A percentile compares a stretch with the other conserved stretches of the same genome.
Evolutionary conservation across 805 yeast species (phyloP).

Genomic region (Candida endomychidarum): DNA sequence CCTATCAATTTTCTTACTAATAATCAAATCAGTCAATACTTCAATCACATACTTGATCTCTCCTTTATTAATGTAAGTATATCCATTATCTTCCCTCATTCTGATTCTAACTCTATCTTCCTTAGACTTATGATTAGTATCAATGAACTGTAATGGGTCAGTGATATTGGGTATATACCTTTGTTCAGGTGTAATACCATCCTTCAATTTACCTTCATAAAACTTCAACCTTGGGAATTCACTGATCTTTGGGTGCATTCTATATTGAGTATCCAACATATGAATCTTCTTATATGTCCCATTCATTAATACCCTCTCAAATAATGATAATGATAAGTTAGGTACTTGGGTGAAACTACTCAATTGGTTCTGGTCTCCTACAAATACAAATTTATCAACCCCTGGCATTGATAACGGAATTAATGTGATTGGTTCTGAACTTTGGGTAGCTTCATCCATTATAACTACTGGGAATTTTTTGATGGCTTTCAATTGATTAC

Average conservation of each 20-base stretch:
- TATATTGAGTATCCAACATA: conserved; percentile 68
- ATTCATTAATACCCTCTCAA: conserved; percentile 63
- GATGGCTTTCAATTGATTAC: conserved; percentile 56
- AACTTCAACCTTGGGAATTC: conserved; percentile 56
- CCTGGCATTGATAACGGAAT: conserved; percentile 72
- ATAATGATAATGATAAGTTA: conserved; percentile 61
- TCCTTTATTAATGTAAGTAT: conserved; percentile 55
- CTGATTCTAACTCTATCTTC: conserved; percentile 53
- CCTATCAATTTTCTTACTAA: conserved; percentile 51
- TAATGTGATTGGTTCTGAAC: conserved; percentile 69
- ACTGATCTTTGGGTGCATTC: conserved; percentile 66
- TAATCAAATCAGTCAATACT: conserved; percentile 49
- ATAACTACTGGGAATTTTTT: conserved; percentile 63
- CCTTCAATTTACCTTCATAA: conserved; percentile 48
- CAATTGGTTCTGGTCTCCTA: conserved; percentile 75
- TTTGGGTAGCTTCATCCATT: conserved; percentile 78
- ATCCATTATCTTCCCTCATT: conserved; percentile 51
- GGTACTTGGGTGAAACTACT: conserved; percentile 72
- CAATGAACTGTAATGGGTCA: conserved; percentile 61
- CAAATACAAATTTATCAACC: conserved; percentile 65
- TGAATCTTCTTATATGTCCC: conserved; percentile 61
- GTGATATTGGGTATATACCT: conserved; percentile 45
- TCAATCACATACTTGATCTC: conserved; percentile 53
- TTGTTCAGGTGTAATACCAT: conserved; percentile 59
- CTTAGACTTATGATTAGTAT: conserved; percentile 47